Base-by-base conservation (phyloP, 441 rosid genomes). In the Macaranga tanarius region DNA sequence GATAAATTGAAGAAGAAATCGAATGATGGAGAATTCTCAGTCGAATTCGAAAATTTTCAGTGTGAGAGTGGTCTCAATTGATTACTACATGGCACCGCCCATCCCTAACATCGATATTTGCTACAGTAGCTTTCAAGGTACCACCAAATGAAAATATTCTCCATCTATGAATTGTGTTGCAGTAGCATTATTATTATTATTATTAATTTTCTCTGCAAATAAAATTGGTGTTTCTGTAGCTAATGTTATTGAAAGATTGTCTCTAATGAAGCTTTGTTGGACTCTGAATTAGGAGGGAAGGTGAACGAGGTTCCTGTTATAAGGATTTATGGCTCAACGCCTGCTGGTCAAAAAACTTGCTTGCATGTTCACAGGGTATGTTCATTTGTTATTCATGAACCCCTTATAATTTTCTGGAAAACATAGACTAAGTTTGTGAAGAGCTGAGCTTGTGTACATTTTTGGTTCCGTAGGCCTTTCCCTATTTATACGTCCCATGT, bases 341-440 rank as follows among this genome's bases (percentile, higher is more conserved):
- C 95, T 50, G 85, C 90, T 71, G 98, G 96, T 74, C 97, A 92
- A 78, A 95, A 95, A 85, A 87, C 97, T 72, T 95, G 99, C 80
- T 82, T 95, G 85, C 99, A 95, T 73, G 77, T 95, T 82, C 99
- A 92, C 76, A 75, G 85, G 65, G 96, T 89, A 80, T 79, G 84
- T 44, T 13, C 10, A 0, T 34, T 50, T 42, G 11, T 45, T 62
- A 2, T 2, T 12, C 6, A 5, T 34, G 38, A 34, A 34, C 6
- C 38, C 38, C 38, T 34, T 75, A 44, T 17, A 25, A 52, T 52
- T 52, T 52, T n/a, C 23, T n/a, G 25, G 57, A 23, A n/a, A 5
- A 52, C 57, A 7, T 1, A 20, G 31, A 6, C 6, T 34, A 34
- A 34, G 38, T 34, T 34, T 34, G 38, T 34, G 38, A 34, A 34